phyloP scores from a whole-genome alignment of 2,329 filamentous ascomycete species.

The Pezicula neosporulosa region DNA sequence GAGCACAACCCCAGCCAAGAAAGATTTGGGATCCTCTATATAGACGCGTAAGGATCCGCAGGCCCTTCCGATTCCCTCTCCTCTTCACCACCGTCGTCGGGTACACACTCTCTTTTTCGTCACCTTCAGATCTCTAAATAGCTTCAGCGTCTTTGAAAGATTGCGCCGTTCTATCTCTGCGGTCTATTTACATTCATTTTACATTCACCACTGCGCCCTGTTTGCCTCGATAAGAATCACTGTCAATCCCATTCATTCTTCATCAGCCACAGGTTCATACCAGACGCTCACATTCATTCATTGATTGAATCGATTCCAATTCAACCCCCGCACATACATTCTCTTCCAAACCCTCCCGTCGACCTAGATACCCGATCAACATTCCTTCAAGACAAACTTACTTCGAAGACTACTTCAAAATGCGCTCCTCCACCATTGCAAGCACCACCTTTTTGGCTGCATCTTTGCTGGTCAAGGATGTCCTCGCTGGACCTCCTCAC shows the following conservation, averaged over 20 bases:
- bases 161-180: slow-evolving; percentile 3
- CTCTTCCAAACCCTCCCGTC: slow-evolving; percentile 1
- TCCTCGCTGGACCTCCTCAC: slow-evolving; percentile 14
- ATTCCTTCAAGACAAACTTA: slow-evolving; percentile 2
- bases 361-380: not conserved
- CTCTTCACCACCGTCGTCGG: not conserved
- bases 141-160: slow-evolving; percentile 13
- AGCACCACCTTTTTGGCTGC: slow-evolving; percentile 23
- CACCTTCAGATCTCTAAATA: not conserved
- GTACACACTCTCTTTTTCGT: slow-evolving; percentile 1
- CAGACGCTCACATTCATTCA: slow-evolving; percentile 10
- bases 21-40: not conserved
- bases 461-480: slow-evolving; percentile 27
- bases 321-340: not conserved
- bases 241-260: not conserved
- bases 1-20: no score
- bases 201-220: not conserved
- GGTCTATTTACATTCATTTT: slow-evolving; percentile 1
- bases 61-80: not conserved
- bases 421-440: slow-evolving; percentile 22
- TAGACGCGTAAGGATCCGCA: slow-evolving; percentile 1
- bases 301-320: slow-evolving; percentile 17
- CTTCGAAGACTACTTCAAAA: slow-evolving; percentile 8
- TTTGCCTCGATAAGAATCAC: not conserved
- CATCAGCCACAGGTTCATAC: slow-evolving; percentile 1